Evolutionary conservation across 139 green algal genomes (phyloP), one percentile per base, ranked within the genome.

Genomic region (Tetradesmus obliquus): DNA sequence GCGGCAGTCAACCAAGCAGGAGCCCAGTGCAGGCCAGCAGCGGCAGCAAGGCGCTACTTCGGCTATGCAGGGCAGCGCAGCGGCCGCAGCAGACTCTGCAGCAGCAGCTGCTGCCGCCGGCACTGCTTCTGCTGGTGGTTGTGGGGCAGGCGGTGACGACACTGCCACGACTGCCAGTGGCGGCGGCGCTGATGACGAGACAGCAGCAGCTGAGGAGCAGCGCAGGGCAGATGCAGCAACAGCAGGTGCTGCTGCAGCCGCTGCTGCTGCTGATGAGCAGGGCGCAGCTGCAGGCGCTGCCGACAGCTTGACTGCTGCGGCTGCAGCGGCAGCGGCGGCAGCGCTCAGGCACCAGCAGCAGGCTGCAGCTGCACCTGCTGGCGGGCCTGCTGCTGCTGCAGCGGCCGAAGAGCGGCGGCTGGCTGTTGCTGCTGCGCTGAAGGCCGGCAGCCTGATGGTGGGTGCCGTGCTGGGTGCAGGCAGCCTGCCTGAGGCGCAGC

Each of bases 361-460:
- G 53, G 54, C 6, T n/a, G 51, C 5, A 69, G 53, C 82, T 54
- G 82, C 19, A 1, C n/a, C 4, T 55, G 32, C 5, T 54, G 79
- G 79, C 5, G 76, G 72, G 13, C 10, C 76, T 57, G 79, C 20
- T 22, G 79, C 79, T 84, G 79, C 32, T 84, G 80, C 80, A 12
- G 80, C 45, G 15, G 58, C 51, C 57, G 69, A 84, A 6, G 86
- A 22, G 51, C 69, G 76, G 17, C 76, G 88, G 3, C 10, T 15
- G 45, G 88, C 88, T 80, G 88, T 87, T 79, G 79, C 76, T 58
- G 72, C 76, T 80, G 88, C 88, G 32, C 32, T 91, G 20, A 13
- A 79, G 12, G 88, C 76, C 0, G 88, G 76, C 57, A 91, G 76
- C 55, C 24, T 20, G n/a, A 19, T 91, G 22, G 88, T 91, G 2